Conservation (phyloP, 805 yeast species). For the Kuraishia hungarica region DNA sequence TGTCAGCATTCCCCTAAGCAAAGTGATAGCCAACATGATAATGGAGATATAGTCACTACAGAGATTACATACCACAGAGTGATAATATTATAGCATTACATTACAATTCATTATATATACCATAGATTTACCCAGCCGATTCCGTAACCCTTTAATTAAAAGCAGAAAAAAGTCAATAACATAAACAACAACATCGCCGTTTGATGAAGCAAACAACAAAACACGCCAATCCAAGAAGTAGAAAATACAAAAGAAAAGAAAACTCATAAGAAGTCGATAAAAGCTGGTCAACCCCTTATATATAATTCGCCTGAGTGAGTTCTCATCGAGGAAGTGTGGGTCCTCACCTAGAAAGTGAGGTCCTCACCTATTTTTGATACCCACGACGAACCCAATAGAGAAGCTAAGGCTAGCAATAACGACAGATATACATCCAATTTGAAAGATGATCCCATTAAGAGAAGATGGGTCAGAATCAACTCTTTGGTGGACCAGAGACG, state of each 20-base stretch:
- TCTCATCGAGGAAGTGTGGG: no score
- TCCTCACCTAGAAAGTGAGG: background rate
- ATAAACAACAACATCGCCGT: background rate
- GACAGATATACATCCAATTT: conserved; percentile 7
- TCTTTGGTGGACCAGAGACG: background rate
- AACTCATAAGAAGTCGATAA: background rate
- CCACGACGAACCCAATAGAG: conserved; percentile 7
- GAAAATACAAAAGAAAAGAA: background rate
- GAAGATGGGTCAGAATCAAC: background rate
- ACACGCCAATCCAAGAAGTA: background rate
- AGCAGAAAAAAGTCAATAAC: background rate
- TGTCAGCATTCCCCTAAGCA: background rate
- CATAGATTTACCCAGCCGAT: background rate
- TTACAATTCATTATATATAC: background rate
- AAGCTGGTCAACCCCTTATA: no score
- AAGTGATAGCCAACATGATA: background rate
- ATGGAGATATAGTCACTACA: background rate
- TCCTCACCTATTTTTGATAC: background rate
- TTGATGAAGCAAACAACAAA: background rate
- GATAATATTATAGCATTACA: background rate
- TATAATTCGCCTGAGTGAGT: no score
- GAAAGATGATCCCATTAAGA: conserved; percentile 4
- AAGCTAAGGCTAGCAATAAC: conserved; percentile 8
- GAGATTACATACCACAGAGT: no score
- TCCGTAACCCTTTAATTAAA: background rate